A percentile compares a stretch with the other conserved stretches of the same genome.
phyloP scores from a whole-genome alignment of 2,329 filamentous ascomycete species.

The Myriosclerotinia curreyana region DNA sequence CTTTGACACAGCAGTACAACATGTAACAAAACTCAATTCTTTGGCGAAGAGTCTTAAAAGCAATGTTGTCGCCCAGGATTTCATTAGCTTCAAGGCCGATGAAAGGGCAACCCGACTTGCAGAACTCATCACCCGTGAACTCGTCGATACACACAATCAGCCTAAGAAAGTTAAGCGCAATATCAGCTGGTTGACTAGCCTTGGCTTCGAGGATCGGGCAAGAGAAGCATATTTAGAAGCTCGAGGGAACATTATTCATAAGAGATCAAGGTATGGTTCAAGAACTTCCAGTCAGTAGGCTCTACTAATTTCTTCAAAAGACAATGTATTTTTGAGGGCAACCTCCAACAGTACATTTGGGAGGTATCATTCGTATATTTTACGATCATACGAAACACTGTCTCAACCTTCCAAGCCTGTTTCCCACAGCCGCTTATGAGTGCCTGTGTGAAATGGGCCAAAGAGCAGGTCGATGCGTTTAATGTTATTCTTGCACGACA shows the following conservation, averaged over 20 bases:
- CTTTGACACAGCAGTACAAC: conserved; percentile 78
- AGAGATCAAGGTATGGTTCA: conserved; percentile 68
- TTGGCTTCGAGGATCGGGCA: conserved; percentile 88
- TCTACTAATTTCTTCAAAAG: conserved; percentile 45
- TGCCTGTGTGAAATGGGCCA: conserved; percentile 97
- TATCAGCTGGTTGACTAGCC: conserved; percentile 76
- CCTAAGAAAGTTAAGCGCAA: conserved; percentile 75
- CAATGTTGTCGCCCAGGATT: conserved; percentile 83
- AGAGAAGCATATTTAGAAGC: conserved; percentile 82
- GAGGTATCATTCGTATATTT: conserved; percentile 96
- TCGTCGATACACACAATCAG: conserved; percentile 75
- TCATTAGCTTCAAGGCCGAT: conserved; percentile 88
- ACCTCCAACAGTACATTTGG: conserved; percentile 90
- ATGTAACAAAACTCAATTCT: conserved; percentile 79
- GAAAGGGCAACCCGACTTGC: conserved; percentile 78
- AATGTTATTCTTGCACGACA: conserved; percentile 80
- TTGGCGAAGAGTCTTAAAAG: conserved; percentile 78
- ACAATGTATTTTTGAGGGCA: conserved; percentile 92
- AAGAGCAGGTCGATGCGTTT: conserved; percentile 88
- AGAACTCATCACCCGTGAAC: conserved; percentile 69
- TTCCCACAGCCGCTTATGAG: conserved; percentile 87
- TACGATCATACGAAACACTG: conserved; percentile 87
- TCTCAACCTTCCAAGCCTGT: conserved; percentile 81
- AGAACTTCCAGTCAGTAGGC: background rate
- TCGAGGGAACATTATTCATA: conserved; percentile 72